phyloP scores from a whole-genome alignment of 1,284 basidiomycete species.

The Ustilago bromivora region DNA sequence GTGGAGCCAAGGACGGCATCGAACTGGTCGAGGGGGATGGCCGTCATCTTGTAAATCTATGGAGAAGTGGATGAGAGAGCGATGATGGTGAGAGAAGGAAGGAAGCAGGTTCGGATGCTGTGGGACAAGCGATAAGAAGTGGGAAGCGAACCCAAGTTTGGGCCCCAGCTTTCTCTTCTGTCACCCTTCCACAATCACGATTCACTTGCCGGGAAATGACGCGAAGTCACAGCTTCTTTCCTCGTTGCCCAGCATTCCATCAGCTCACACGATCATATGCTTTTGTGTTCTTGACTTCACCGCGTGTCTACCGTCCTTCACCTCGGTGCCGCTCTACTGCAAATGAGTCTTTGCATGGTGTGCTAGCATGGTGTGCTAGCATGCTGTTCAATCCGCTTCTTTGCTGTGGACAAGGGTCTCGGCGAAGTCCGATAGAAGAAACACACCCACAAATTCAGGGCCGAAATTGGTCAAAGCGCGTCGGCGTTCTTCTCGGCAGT shows the following conservation, averaged over 20 bases:
- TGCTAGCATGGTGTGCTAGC: neutral
- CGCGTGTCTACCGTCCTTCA: neutral
- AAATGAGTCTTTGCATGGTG: neutral
- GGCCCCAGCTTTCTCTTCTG: constrained; percentile 6
- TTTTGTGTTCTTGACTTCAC: neutral
- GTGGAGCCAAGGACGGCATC: constrained; percentile 50
- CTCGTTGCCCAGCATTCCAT: neutral
- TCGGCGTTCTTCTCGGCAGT: constrained; percentile 16
- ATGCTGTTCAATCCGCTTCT: neutral
- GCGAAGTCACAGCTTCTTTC: neutral
- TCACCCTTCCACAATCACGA: neutral
- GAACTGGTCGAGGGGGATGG: constrained; percentile 46
- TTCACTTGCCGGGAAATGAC: constrained; percentile 12
- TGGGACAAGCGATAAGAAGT: neutral
- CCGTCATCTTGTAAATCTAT: constrained; percentile 23
- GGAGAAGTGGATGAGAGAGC: neutral
- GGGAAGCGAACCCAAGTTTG: neutral
- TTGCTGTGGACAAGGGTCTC: constrained; percentile 4
- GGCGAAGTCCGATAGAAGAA: constrained; percentile 39
- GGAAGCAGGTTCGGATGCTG: neutral
- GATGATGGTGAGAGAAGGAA: neutral
- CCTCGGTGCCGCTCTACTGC: neutral
- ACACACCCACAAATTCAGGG: neutral
- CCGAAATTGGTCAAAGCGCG: constrained; percentile 3
- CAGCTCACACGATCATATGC: neutral